Evolutionary conservation across 176 grass and related monocot species (phyloP).

Genomic region (Cenchrus americanus): DNA sequence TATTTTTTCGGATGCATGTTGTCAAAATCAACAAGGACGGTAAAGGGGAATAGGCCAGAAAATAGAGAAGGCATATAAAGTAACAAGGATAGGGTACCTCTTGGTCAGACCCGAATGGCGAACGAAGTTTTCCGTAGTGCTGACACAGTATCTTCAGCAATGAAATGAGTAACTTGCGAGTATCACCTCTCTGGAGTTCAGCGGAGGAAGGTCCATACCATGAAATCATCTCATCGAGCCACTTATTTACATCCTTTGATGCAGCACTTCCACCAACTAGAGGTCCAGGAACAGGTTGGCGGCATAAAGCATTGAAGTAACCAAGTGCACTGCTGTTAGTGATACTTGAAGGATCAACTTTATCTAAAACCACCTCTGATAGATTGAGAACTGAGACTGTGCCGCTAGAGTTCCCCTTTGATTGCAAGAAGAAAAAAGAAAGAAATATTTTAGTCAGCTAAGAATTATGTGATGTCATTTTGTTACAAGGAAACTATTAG

Average conservation of each 20-base stretch:
- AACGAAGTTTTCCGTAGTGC: constrained; percentile 93
- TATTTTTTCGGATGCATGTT: constrained; percentile 11
- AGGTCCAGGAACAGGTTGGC: constrained; percentile 80
- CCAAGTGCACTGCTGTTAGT: constrained; percentile 52
- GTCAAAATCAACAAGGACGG: not conserved
- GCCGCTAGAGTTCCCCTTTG: constrained; percentile 52
- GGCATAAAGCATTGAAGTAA: constrained; percentile 79
- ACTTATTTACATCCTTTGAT: constrained; percentile 94
- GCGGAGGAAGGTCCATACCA: constrained; percentile 54
- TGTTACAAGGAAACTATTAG: constrained; percentile 19
- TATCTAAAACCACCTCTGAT: constrained; percentile 68
- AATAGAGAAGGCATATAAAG: not conserved
- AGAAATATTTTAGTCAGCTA: constrained; percentile 33
- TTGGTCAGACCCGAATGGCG: constrained; percentile 91
- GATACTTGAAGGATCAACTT: constrained; percentile 58
- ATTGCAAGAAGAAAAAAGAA: constrained; percentile 39
- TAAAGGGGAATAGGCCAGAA: not conserved
- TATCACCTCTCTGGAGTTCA: constrained; percentile 70
- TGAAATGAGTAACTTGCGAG: constrained; percentile 72
- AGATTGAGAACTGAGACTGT: constrained; percentile 80
- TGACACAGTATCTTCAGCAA: constrained; percentile 93
- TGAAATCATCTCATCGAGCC: constrained; percentile 86
- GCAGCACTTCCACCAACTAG: constrained; percentile 86
- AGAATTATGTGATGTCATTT: constrained; percentile 24
- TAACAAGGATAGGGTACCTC: constrained; percentile 59